Base-by-base conservation (phyloP, 1,284 basidiomycete genomes). In the Irpex rosettiformis region DNA sequence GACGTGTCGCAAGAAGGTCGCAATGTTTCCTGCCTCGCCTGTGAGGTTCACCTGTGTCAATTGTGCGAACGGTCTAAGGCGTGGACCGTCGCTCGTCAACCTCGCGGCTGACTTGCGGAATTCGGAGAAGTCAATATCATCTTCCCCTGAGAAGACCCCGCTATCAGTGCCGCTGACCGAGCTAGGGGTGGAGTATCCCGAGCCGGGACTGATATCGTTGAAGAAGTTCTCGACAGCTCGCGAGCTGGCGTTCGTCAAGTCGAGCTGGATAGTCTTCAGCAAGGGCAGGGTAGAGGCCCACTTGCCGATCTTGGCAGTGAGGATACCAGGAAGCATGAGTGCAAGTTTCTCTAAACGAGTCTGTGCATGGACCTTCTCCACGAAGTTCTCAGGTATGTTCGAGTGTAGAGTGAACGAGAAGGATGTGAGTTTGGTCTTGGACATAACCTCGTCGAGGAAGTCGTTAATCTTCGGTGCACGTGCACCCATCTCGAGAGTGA, bases 201-300 rank as follows among this genome's bases (percentile, higher is more conserved):
- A 88, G 29, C 79, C 78, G 30, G 81, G 73, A 59, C 71, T 74
- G 64, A 89, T 74, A 55, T 88, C 84, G 67, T 86, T 84, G 68
- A 91, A 91, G 72, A 91, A 91, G 13, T 85, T 85, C 70, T 89
- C 86, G 18, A 90, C 84, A 0, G 85, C 84, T 25, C 82, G 83
- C 55, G 79, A 73, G 7, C 84, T 81, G 56, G 85, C 77, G 57
- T 84, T 85, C 0, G 87, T 84, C 29, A 91, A 77, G 68, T 91
- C 89, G 51, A 91, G 75, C 63, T 86, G 82, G 57, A 91, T 73
- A 55, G 76, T 79, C 64, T 79, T 82, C 62, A 91, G 77, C 47
- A 76, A 68, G 21, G 83, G 81, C 5, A 91, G 74, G 28, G 78
- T 78, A 16, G 86, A 79, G 16, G 81, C 73, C 88, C 88, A 91